A percentile compares a stretch with the other conserved stretches of the same genome.
phyloP scores from a whole-genome alignment of 345 rosid genomes.

The Syzygium grande region DNA sequence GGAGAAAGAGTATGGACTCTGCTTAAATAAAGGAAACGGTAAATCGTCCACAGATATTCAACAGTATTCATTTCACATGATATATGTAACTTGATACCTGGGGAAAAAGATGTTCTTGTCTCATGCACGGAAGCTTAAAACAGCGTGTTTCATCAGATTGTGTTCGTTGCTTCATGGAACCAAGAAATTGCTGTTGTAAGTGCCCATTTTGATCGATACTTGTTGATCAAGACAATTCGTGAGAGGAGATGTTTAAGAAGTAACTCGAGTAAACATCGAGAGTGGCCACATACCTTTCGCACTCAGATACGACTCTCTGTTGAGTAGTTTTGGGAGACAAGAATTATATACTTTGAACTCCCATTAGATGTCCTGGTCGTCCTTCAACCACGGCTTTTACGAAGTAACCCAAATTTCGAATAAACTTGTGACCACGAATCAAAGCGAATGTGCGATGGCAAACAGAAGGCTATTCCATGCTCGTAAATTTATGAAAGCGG shows the following conservation, averaged over 20 bases:
- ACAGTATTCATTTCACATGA: not conserved
- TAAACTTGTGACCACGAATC: not conserved
- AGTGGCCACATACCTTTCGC: not conserved
- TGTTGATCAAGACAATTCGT: not conserved
- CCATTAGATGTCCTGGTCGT: not conserved
- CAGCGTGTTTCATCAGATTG: not conserved
- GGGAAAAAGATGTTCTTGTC: not conserved
- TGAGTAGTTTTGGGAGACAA: not conserved
- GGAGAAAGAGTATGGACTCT: not conserved
- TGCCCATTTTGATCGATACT: not conserved
- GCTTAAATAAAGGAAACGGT: not conserved
- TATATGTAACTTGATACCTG: not conserved
- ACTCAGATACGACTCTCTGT: not conserved
- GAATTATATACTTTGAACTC: not conserved
- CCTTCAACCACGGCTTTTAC: not conserved
- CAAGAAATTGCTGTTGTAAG: not conserved
- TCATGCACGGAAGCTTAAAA: not conserved
- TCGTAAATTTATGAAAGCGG: not conserved
- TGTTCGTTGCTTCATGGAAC: not conserved
- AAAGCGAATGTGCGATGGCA: not conserved
- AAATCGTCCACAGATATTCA: not conserved
- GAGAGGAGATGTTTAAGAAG: not conserved
- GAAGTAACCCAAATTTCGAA: not conserved
- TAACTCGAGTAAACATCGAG: not conserved
- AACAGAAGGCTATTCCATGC: not conserved